Conservation (phyloP, 768 basidiomycete genomes). For the Lentinula sp. region DNA sequence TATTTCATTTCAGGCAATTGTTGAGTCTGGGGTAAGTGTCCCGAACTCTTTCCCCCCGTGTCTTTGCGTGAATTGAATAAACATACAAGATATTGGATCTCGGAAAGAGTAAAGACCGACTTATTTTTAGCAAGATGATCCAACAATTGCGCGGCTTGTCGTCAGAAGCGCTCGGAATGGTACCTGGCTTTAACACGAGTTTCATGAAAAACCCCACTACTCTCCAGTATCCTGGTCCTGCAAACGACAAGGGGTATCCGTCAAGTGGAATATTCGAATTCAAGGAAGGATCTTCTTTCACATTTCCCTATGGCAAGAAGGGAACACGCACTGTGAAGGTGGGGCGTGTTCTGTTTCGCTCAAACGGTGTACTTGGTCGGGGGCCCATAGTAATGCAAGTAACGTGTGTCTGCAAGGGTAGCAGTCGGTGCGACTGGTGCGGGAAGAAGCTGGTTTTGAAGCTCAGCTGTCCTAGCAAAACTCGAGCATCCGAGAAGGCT, state of each 20-base stretch:
- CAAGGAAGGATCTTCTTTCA: not conserved
- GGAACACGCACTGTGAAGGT: not conserved
- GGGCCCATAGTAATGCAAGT: not conserved
- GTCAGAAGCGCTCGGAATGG: too few relatives aligned
- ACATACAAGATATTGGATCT: too few relatives aligned
- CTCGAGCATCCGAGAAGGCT: not conserved
- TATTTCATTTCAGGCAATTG: not conserved
- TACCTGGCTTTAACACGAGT: too few relatives aligned
- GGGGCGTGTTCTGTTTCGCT: not conserved
- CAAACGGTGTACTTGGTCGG: not conserved
- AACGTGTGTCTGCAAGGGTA: not conserved
- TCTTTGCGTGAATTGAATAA: too few relatives aligned
- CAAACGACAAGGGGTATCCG: not conserved
- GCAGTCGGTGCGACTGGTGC: not conserved
- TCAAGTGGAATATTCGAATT: not conserved
- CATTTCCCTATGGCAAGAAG: not conserved
- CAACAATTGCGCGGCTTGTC: too few relatives aligned
- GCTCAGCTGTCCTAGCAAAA: not conserved
- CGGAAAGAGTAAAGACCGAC: too few relatives aligned
- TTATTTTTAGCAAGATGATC: too few relatives aligned
- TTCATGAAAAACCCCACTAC: too few relatives aligned
- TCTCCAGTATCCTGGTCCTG: too few relatives aligned
- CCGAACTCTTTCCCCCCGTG: too few relatives aligned
- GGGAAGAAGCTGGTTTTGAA: not conserved
- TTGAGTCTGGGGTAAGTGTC: not conserved